Base-by-base conservation (phyloP, 2,329 filamentous ascomycete genomes). In the Iodosphaeria phyllophila region DNA sequence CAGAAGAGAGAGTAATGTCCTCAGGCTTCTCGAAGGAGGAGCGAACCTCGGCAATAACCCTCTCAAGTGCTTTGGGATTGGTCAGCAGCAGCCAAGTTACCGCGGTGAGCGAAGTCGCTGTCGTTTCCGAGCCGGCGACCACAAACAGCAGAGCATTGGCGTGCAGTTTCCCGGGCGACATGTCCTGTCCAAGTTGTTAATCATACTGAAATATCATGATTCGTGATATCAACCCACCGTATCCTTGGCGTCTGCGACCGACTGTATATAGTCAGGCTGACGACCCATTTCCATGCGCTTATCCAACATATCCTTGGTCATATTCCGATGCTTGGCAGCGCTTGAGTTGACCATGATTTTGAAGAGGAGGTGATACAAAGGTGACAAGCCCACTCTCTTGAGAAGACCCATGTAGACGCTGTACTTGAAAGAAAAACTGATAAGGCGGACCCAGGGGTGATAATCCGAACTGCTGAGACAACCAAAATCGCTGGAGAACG, bases 51-150 rank as follows among this genome's bases (percentile, higher is more conserved):
- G 41, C 13, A 3, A 38, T 37, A 13, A 57, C 25, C 15, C 35
- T 50, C n/a, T 39, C 20, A 5, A 49, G 31, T 9, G 33, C 35
- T 1, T 42, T 30, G 1, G 45, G 39, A 11, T 42, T 26, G 8
- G 24, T 31, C 13, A 54, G 35, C 0, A 64, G 39, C 1, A 52
- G 40, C 26, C 47, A 60, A 0, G 52, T 54, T 0, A 43, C 37
- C 2, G 55, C 56, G 0, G 44, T 37, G 3, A 61, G 37, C 3
- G 48, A 36, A 0, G 55, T 55, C 0, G 56, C 55, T 0, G 54
- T 60, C 0, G 57, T 60, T 27, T 60, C 55, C 4, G 44, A 49
- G 0, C 56, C 57, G 0, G 50, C 56, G 10, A 30, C 23, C 11
- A 30, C 30, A 7, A 32, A 26, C 10, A 28, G 17, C 16, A 20